Evolutionary conservation across 768 basidiomycete genomes (phyloP), one percentile per base, ranked within the genome.

Genomic region (Amanita rimosa): DNA sequence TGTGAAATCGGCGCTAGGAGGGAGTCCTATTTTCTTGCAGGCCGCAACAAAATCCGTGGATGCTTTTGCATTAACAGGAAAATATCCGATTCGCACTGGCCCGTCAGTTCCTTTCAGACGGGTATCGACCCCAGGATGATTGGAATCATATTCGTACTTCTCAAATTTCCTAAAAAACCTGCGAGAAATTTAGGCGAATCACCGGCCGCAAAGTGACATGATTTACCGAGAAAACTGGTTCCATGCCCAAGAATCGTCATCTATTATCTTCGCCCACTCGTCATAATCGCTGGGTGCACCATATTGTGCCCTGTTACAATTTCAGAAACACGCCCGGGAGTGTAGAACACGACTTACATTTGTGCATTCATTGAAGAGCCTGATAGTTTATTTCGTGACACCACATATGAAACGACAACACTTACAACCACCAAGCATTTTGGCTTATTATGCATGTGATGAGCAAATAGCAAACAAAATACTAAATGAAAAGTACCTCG

Each of bases 161-260:
- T 87, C 83, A 38, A 85, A 83, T 59, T 83, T 86, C 31, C 59
- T 68, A 56, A 86, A 79, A 55, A 83, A 86, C 33, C 82, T 85
- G 50, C 33, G 37, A 14, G 16, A 17, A 5, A 24, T 16, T 14
- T 10, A 8, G 26, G 26, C 51, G 24, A 52, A 24, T 45, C 10
- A 48, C 26, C 40, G 24, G 2, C 26, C 17, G 11, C 31, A 69
- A 10, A 17, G 31, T 11, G 33, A 29, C 16, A 13, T 26, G 14
- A 53, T 60, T 34, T 53, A 78, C 79, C 64, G 56, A 44, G 67
- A 62, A 48, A 86, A 65, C 43, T 76, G 70, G 47, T 74, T 67
- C 68, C 71, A 81, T n/a, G 75, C 62, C 81, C 81, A 87, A 7
- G 74, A 73, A 13, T 74, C 64, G 40, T 83, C 79, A 4, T 70